These are phyloP conservation scores for Trypanosoma theileri DNA, from an alignment of 208 protist genomes.

Conservation along the genomic window DNA sequence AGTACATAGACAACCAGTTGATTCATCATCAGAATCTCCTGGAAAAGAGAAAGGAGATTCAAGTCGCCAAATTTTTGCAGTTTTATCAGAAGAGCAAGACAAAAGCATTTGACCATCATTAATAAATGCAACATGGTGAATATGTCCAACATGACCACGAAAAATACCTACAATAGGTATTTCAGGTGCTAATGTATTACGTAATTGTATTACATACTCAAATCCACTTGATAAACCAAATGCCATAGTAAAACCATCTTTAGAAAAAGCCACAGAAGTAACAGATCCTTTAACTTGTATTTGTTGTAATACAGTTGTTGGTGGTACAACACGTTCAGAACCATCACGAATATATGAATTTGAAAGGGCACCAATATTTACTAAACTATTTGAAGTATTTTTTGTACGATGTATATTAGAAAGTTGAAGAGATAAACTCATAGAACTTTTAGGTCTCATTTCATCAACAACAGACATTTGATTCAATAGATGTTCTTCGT, in stretches of 20 bases:
- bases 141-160: conserved; percentile 59
- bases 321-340: conserved; percentile 63
- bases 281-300: conserved; percentile 49
- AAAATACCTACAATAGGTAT: conserved; percentile 40
- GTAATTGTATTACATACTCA: conserved; percentile 66
- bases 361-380: conserved; percentile 14
- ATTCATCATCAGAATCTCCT: not conserved
- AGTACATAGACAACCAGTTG: conserved; percentile 39
- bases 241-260: conserved; percentile 41
- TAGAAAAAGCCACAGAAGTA: conserved; percentile 60
- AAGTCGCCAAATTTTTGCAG: conserved; percentile 56
- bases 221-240: conserved; percentile 61
- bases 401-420: conserved; percentile 3
- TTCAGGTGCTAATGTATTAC: conserved; percentile 37
- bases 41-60: conserved; percentile 1
- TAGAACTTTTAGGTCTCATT: conserved; percentile 15
- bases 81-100: conserved; percentile 74
- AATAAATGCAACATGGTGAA: conserved; percentile 61
- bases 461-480: conserved; percentile 41
- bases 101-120: conserved; percentile 54
- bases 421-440: not conserved
- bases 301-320: conserved; percentile 47
- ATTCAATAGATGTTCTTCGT: conserved; percentile 67
- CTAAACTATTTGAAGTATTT: conserved; percentile 8
- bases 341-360: conserved; percentile 36